phyloP scores from a whole-genome alignment of 108 stramenopile genomes.

The Schizochytrium sp. region DNA sequence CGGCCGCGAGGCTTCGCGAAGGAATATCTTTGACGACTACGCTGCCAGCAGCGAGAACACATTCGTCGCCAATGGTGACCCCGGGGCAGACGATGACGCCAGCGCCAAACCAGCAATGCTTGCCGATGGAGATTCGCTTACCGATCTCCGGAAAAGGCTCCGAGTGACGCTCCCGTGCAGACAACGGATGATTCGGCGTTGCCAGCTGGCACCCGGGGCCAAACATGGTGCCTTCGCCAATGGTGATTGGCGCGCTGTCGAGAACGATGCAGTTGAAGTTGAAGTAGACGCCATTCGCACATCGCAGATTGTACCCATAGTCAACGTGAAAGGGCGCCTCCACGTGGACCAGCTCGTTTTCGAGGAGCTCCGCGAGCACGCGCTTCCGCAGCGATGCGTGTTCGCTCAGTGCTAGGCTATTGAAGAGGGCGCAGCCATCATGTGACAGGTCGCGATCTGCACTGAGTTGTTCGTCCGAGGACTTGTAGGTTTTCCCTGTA shows the following conservation, averaged over 20 bases:
- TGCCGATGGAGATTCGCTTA: constrained; percentile 45
- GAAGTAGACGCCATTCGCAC: constrained; percentile 52
- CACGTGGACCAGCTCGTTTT: constrained; percentile 1
- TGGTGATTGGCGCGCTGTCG: constrained; percentile 41
- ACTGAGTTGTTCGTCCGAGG: background rate
- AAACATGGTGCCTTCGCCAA: constrained; percentile 50
- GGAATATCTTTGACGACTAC: too few relatives aligned
- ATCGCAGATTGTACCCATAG: constrained; percentile 48
- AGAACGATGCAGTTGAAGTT: constrained; percentile 57
- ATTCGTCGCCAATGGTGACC: constrained; percentile 45
- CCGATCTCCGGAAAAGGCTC: constrained; percentile 33
- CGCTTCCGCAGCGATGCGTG: background rate
- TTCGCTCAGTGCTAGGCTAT: background rate
- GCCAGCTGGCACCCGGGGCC: constrained; percentile 47
- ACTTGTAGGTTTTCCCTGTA: background rate
- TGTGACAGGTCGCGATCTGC: background rate
- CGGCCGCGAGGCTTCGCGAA: constrained; percentile 26
- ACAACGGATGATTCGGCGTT: constrained; percentile 53
- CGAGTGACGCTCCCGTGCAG: constrained; percentile 25
- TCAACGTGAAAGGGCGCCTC: constrained; percentile 57
- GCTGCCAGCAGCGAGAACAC: constrained; percentile 29
- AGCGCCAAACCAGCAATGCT: constrained; percentile 60
- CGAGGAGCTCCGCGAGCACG: background rate
- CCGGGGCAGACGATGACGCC: constrained; percentile 48
- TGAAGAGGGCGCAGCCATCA: background rate